Evolutionary conservation across 2,329 filamentous ascomycete species (phyloP).

Genomic region (Hymenoscyphus infarciens): DNA sequence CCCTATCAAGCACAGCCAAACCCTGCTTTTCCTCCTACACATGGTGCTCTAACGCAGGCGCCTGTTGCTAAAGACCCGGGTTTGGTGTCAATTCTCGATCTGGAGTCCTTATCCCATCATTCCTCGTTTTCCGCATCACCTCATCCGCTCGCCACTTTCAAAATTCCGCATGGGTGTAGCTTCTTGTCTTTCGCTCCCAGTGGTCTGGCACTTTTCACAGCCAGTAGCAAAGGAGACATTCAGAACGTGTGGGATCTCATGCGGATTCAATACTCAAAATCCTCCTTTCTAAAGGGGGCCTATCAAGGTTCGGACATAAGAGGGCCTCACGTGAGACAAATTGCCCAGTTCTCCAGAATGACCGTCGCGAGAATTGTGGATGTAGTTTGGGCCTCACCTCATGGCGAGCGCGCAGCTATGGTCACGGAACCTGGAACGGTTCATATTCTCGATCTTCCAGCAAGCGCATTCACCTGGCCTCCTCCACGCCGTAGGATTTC

Average conservation of each 20-base stretch:
- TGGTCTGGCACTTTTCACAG: slow-evolving; percentile 71
- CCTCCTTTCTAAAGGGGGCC: slow-evolving; percentile 54
- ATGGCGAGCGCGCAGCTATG: slow-evolving; percentile 79
- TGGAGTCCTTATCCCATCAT: slow-evolving; percentile 54
- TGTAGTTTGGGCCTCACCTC: slow-evolving; percentile 79
- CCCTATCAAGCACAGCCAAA: slow-evolving; percentile 30
- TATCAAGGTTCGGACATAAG: slow-evolving; percentile 38
- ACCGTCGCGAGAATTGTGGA: slow-evolving; percentile 89
- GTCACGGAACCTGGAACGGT: slow-evolving; percentile 94
- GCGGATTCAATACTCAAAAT: slow-evolving; percentile 59
- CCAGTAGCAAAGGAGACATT: slow-evolving; percentile 79
- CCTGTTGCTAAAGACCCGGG: slow-evolving; percentile 60
- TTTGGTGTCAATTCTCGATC: slow-evolving; percentile 70
- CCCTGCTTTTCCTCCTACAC: slow-evolving; percentile 66
- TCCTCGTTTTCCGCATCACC: slow-evolving; percentile 44
- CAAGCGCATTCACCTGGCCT: slow-evolving; percentile 82
- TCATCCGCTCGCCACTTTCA: slow-evolving; percentile 68
- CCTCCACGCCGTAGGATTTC: slow-evolving; percentile 53
- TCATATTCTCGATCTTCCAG: slow-evolving; percentile 84
- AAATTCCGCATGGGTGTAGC: slow-evolving; percentile 70
- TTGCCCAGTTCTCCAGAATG: slow-evolving; percentile 86
- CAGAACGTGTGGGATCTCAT: slow-evolving; percentile 80
- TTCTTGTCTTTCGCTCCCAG: slow-evolving; percentile 75
- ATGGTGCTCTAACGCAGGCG: slow-evolving; percentile 56
- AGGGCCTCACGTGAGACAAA: slow-evolving; percentile 68